These are phyloP conservation scores for Globisporangium carolinianum DNA, from an alignment of 352 stramenopile genomes.

Conservation along the genomic window DNA sequence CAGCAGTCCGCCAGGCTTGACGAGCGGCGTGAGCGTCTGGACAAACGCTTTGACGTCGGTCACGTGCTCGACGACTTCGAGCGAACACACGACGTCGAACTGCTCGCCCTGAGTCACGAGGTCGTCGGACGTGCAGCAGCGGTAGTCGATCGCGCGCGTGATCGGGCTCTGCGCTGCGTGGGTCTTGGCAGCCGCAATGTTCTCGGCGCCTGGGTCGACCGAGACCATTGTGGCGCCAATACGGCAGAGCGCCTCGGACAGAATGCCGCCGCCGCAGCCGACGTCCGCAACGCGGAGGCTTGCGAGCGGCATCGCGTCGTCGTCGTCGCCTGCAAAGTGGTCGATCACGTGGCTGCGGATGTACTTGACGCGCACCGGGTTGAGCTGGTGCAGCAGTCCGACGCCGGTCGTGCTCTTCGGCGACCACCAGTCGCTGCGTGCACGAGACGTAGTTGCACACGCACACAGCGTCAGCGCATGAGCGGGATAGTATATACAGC, in stretches of 20 bases:
- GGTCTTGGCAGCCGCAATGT: conserved; percentile 62
- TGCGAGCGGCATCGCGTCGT: conserved; percentile 46
- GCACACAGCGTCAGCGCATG: neutral
- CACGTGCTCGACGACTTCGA: conserved; percentile 85
- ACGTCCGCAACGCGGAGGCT: conserved; percentile 61
- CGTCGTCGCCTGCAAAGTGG: conserved; percentile 46
- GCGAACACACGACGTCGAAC: conserved; percentile 82
- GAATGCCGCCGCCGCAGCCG: conserved; percentile 76
- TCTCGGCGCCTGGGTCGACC: conserved; percentile 59
- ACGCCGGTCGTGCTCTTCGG: conserved; percentile 70
- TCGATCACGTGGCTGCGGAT: conserved; percentile 63
- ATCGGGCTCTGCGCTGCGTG: conserved; percentile 43
- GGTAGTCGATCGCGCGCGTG: conserved; percentile 75
- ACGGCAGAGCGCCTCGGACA: conserved; percentile 73
- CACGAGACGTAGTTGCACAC: neutral
- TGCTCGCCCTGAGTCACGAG: conserved; percentile 57
- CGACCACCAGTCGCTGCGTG: conserved; percentile 72
- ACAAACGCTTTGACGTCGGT: conserved; percentile 63
- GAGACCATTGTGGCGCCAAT: conserved; percentile 73
- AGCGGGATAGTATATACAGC: neutral
- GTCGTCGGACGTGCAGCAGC: conserved; percentile 75
- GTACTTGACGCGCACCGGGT: conserved; percentile 80
- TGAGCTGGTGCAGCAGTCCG: conserved; percentile 73
- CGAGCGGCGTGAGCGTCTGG: conserved; percentile 62
- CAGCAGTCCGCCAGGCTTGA: conserved; percentile 74